Base-by-base conservation (phyloP, 78 protist genomes). In the Pelomyxa schiedti region DNA sequence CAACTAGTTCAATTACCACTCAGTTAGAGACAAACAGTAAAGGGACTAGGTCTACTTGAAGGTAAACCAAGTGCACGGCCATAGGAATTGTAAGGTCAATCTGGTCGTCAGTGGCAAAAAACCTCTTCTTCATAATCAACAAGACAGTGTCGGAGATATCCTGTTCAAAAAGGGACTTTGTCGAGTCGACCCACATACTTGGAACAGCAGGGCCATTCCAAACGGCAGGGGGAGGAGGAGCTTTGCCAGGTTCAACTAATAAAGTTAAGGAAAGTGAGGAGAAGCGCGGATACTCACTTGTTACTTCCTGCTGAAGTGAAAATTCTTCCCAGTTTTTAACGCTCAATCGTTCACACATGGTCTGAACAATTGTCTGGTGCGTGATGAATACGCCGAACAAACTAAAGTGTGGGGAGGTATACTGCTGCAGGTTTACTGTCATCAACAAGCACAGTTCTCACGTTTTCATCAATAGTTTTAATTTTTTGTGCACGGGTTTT, bases 101-200 rank as follows among this genome's bases (percentile, higher is more conserved):
- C 40, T 92, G 83, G 30, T 83, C 89, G 77, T 92, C 95, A 26
- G 83, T 77, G 68, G 73, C 88, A 78, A 84, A 88, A 69, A 84
- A 92, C 70, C 83, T 86, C 58, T 92, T 88, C 42, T 87, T 84
- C 26, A 92, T 43, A 3, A 82, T 28, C n/a, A 89, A 35, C 2
- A 80, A 64, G 8, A 76, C 76, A 37, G 37, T 63, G 32, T 78
- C 90, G 8, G 35, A 39, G n/a, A 88, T 72, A 32, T 85, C 90
- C 77, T 92, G 95, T 58, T 88, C 95, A 0, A 79, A 72, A 6
- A 92, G 82, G 22, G 86, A 74, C 68, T 74, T 69, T 39, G 67
- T 83, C 68, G 38, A 79, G 36, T 86, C 70, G 64, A 92, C 75
- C 95, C 95, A 92, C n/a, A n/a, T n/a, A n/a, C n/a, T n/a, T n/a